Evolutionary conservation across 768 basidiomycete species (phyloP), one percentile per base, ranked within the genome.

Genomic region (Pholiota conissans): DNA sequence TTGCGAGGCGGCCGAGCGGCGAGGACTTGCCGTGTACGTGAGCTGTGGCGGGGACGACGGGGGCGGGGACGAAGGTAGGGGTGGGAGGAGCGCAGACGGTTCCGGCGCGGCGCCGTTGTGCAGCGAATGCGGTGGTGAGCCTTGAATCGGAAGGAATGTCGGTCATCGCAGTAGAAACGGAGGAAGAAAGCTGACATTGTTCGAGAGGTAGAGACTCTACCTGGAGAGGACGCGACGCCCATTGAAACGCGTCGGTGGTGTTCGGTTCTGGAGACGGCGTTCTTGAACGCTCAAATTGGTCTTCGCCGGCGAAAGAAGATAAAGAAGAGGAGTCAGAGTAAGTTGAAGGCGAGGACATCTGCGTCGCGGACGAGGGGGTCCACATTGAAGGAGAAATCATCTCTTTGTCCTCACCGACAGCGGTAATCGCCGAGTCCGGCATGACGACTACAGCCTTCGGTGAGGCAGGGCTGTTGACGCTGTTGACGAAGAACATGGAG

Each of bases 401-500:
- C 63, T 85, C 82, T 67, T 80, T 80, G 71, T 81, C 82, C 54
- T 77, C 76, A 49, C 76, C 79, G n/a, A 71, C 74, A 11, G 73
- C 74, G 11, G 79, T 79, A 47, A 75, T 65, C 6, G 76, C 73
- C 35, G 74, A 72, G 22, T 69, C 58, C 63, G 72, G 76, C 61
- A 76, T 71, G 45, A 67, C 68, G 29, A 77, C 59, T 55, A 74
- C 71, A 53, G 74, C 76, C 24, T 64, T 66, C 10, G 75, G 72
- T 13, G 75, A 76, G 34, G 74, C 68, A 2, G 80, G 75, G 34
- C 78, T 80, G 53, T 75, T 74, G 53, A 84, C 71, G 34, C 78
- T 80, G 53, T 75, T 74, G 53, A 84, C 71, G 63, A 80, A 84
- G 61, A 81, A 85, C 54, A 82, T 80, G 0, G 84, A 84, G 16